These are phyloP conservation scores for Blastobotrys elegans DNA, from an alignment of 1,139 yeast genomes.

Conservation along the genomic window DNA sequence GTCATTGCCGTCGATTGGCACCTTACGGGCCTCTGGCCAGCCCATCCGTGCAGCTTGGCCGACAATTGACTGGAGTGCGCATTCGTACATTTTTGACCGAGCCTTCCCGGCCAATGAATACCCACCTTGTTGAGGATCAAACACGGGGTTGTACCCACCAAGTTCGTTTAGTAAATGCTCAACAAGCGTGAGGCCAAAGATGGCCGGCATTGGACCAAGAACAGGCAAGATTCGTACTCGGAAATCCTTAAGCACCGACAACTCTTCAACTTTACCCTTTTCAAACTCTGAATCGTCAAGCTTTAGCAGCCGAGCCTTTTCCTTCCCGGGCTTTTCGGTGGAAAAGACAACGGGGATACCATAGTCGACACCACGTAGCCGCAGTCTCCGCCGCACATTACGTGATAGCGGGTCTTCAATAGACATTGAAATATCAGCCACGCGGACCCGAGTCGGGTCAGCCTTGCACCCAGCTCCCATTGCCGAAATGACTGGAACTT, in stretches of 20 bases:
- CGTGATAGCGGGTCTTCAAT: conserved; percentile 95
- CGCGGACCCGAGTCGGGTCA: conserved; percentile 75
- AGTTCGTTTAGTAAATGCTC: conserved; percentile 74
- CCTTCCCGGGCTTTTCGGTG: conserved; percentile 93
- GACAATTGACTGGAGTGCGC: conserved; percentile 73
- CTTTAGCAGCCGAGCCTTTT: conserved; percentile 82
- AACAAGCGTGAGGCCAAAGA: conserved; percentile 87
- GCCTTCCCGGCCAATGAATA: conserved; percentile 76
- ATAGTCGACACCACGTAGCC: conserved; percentile 65
- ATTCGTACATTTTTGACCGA: conserved; percentile 77
- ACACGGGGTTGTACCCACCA: conserved; percentile 79
- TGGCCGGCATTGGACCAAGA: conserved; percentile 92
- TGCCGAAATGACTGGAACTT: conserved; percentile 57
- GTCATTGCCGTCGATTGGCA: conserved; percentile 68
- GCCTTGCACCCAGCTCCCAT: conserved; percentile 97
- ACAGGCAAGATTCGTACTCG: conserved; percentile 93
- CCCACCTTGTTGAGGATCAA: conserved; percentile 42
- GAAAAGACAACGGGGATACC: conserved; percentile 89
- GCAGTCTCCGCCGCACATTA: conserved; percentile 75
- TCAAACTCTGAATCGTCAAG: conserved; percentile 72
- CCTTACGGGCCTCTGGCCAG: conserved; percentile 44
- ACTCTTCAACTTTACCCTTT: conserved; percentile 80
- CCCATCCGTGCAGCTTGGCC: conserved; percentile 79
- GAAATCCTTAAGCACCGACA: conserved; percentile 82
- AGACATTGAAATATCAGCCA: conserved; percentile 71